phyloP scores from a whole-genome alignment of 2,329 filamentous ascomycete genomes.

The Paracoccidioides brasiliensis region DNA sequence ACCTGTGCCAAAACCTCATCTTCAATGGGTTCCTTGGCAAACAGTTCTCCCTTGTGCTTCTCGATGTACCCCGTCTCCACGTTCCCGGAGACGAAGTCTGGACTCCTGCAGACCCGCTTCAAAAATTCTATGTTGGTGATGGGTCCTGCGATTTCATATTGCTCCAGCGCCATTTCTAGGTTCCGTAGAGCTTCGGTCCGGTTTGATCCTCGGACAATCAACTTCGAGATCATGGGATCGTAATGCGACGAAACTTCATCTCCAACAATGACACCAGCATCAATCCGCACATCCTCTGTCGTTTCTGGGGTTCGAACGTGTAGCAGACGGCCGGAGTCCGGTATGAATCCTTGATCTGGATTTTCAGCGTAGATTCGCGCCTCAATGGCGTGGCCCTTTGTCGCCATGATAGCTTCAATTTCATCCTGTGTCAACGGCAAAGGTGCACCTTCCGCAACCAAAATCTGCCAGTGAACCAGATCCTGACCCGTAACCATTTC shows the following conservation, averaged over 20 bases:
- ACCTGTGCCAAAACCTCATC: constrained; percentile 77
- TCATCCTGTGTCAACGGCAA: constrained; percentile 54
- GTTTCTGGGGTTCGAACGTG: constrained; percentile 63
- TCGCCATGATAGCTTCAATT: constrained; percentile 56
- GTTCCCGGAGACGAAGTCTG: constrained; percentile 70
- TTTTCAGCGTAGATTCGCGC: constrained; percentile 95
- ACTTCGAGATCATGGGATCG: constrained; percentile 97
- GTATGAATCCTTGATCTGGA: constrained; percentile 80
- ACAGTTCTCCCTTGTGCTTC: constrained; percentile 70
- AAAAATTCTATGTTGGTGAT: constrained; percentile 96
- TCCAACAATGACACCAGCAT: constrained; percentile 82
- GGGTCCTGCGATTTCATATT: constrained; percentile 85
- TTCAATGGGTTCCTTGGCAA: constrained; percentile 47
- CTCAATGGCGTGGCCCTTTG: constrained; percentile 79
- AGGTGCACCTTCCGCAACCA: constrained; percentile 60
- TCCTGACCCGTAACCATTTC: constrained; percentile 65
- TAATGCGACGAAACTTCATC: constrained; percentile 91
- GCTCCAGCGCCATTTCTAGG: constrained; percentile 63
- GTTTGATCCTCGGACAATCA: constrained; percentile 75
- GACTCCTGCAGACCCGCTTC: constrained; percentile 70
- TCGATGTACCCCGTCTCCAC: constrained; percentile 96
- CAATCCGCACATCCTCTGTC: constrained; percentile 67
- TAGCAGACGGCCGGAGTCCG: constrained; percentile 77
- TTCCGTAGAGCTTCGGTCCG: constrained; percentile 72
- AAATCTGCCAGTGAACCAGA: constrained; percentile 89